Conservation (phyloP, 371 early-diverging fungal genomes). For the Syncephalastrum monosporum region DNA sequence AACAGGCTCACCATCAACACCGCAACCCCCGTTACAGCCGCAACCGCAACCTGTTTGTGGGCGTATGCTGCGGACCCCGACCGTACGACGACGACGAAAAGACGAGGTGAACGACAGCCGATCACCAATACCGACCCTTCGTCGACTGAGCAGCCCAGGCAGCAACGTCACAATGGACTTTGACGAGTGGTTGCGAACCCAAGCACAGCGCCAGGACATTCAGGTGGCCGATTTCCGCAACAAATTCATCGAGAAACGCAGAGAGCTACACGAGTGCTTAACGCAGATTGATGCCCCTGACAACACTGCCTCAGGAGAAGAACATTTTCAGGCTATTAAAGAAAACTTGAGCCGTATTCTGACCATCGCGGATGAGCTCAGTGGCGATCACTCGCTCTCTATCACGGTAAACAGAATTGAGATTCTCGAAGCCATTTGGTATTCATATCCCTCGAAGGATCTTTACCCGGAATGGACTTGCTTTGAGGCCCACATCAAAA, state of each 20-base stretch:
- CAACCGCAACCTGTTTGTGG: not conserved
- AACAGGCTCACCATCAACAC: constrained; percentile 2
- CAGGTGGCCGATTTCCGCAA: constrained; percentile 15
- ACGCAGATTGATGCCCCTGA: constrained; percentile 20
- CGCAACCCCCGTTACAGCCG: constrained; percentile 3
- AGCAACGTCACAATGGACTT: constrained; percentile 12
- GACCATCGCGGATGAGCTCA: constrained; percentile 33
- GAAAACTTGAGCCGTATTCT: constrained; percentile 27
- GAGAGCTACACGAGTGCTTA: constrained; percentile 23
- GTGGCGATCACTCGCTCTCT: constrained; percentile 30
- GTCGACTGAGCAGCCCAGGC: not conserved
- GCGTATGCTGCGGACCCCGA: constrained; percentile 1
- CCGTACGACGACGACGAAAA: not conserved
- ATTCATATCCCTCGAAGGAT: constrained; percentile 14
- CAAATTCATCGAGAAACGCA: constrained; percentile 18
- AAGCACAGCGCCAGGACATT: constrained; percentile 18
- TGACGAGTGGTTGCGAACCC: constrained; percentile 19
- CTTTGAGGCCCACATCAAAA: constrained; percentile 32
- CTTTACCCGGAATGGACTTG: constrained; percentile 44
- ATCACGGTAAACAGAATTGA: constrained; percentile 23
- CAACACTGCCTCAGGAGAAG: constrained; percentile 14
- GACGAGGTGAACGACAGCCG: not conserved
- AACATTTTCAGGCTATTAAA: constrained; percentile 26
- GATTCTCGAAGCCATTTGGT: not conserved
- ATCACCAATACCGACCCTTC: constrained; percentile 2